These are phyloP conservation scores for Porphyra umbilicalis DNA, from an alignment of 31 red algal genomes.

Conservation along the genomic window DNA sequence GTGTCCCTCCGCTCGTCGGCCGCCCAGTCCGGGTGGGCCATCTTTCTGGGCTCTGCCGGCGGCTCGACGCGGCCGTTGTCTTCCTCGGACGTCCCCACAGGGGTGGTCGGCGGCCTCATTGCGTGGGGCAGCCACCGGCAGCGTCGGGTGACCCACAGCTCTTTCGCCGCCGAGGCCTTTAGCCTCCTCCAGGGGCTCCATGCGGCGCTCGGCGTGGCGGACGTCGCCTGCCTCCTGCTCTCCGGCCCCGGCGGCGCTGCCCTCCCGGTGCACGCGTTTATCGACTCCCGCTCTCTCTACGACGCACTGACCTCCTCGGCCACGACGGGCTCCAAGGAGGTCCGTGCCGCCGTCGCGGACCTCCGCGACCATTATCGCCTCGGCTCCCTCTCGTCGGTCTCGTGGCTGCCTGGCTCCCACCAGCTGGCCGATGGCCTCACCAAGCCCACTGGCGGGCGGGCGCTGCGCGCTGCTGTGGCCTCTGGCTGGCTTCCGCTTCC, in stretches of 20 bases:
- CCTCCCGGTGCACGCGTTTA: not conserved
- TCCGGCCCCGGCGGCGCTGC: no score
- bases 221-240: not conserved
- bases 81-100: no score
- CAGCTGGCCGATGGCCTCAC: not conserved
- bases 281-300: not conserved
- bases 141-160: not conserved
- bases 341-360: not conserved
- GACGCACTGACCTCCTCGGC: not conserved
- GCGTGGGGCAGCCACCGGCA: not conserved
- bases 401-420: not conserved
- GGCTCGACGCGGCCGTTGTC: no score
- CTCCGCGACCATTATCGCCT: not conserved
- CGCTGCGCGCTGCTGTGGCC: not conserved
- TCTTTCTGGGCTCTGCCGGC: not conserved
- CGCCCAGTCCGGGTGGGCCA: not conserved
- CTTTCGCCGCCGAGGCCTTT: not conserved
- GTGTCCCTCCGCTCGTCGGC: not conserved
- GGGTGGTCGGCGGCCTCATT: not conserved
- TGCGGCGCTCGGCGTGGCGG: not conserved
- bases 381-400: not conserved
- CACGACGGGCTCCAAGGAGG: not conserved
- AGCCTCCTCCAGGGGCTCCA: not conserved
- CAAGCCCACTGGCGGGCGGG: not conserved
- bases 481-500: no score